Base-by-base conservation (phyloP, 306 rosid species). In the Castanea sativa region DNA sequence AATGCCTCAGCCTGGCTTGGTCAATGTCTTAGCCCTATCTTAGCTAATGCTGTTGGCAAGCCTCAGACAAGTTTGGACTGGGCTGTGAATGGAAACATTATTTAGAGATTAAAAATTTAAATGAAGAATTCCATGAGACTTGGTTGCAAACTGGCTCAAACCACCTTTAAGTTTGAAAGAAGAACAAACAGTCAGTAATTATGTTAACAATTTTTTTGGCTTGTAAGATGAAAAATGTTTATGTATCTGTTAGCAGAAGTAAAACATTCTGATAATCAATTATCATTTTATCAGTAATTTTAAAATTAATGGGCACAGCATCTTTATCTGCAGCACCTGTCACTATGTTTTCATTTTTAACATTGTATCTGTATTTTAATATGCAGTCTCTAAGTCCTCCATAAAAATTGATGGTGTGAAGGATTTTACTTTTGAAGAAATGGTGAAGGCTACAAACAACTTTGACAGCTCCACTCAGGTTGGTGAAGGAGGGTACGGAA, bases 401-500 rank as follows among this genome's bases (percentile, higher is more conserved):
- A 65, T 93, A 69, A 88, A 85, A 79, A 85, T 93, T 74, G 94
- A 93, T 20, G 97, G 97, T 27, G 92, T 89, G 79, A 87, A 85
- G 83, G 83, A 68, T 67, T 93, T 91, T 74, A 84, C 85, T 69
- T 93, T 53, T 60, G 84, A 41, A 85, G 96, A 91, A 80, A 71
- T 91, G 86, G 81, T 92, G 49, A 18, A 74, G 1, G 97, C 94
- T 73, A 91, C 97, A 29, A 73, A 87, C 88, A 87, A 83, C 55
- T 93, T 93, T 81, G 76, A 86, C 79, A 83, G 49, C 79, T 87
- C 96, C 57, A 69, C 86, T 77, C 89, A 82, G 85, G 87, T 77
- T 75, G 94, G 97, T 56, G 92, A 89, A 76, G 97, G 97, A 14
- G 97, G 97, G 30, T 91, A 93, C 58, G 97, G 97, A 45, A 93